phyloP scores from a whole-genome alignment of 106 monocot species.

The Dendrobium huoshanense region DNA sequence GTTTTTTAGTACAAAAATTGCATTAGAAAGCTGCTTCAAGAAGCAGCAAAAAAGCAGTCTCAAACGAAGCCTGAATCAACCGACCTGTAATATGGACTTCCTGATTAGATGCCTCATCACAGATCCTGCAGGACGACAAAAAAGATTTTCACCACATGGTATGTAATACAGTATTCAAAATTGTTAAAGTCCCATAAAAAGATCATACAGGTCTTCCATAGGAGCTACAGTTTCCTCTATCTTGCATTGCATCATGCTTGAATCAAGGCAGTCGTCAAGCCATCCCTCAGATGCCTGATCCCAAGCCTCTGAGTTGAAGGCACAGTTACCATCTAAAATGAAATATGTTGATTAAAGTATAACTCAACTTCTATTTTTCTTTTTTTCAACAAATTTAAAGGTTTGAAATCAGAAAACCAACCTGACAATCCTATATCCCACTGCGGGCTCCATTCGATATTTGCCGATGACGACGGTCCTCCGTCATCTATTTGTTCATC shows the following conservation, averaged over 20 bases:
- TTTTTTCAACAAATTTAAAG: not conserved
- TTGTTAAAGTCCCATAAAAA: conserved; percentile 6
- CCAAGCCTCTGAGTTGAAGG: conserved; percentile 28
- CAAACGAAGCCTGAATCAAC: not conserved
- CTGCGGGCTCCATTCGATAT: conserved; percentile 37
- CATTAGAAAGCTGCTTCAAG: too few species aligned
- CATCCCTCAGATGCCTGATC: conserved; percentile 54
- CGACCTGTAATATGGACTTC: conserved; percentile 48
- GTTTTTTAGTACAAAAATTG: too few species aligned
- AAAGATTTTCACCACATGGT: not conserved
- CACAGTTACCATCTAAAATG: conserved; percentile 23
- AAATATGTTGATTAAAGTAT: conserved; percentile 8
- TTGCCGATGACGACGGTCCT: conserved; percentile 24
- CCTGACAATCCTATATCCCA: conserved; percentile 39
- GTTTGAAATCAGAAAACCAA: conserved; percentile 9
- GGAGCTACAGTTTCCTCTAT: not conserved
- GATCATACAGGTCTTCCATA: conserved; percentile 6
- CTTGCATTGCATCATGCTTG: conserved; percentile 9
- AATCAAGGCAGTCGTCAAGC: conserved; percentile 41
- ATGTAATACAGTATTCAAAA: not conserved
- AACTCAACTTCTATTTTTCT: not conserved
- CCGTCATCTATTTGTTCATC: conserved; percentile 30
- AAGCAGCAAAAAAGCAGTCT: too few species aligned
- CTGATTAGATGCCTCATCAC: conserved; percentile 4
- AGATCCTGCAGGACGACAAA: conserved; percentile 24